These are phyloP conservation scores for Breynia disticha DNA, from an alignment of 441 rosid genomes.

Conservation along the genomic window DNA sequence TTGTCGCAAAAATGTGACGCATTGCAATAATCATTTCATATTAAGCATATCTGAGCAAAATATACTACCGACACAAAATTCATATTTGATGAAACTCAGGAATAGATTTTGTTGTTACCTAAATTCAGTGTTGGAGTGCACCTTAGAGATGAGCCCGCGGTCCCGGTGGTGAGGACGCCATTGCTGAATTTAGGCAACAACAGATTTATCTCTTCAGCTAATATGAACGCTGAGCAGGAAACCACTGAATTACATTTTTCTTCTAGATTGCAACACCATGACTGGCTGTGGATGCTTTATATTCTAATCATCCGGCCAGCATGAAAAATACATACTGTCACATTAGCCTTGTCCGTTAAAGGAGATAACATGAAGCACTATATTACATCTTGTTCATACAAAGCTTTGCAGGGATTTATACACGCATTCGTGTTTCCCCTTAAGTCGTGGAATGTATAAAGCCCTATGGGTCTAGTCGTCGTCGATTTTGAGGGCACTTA, in stretches of 20 bases:
- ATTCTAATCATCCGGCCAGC: conserved; percentile 12
- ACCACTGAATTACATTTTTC: conserved; percentile 10
- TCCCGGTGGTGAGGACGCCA: too few relatives aligned
- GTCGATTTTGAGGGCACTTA: conserved; percentile 23
- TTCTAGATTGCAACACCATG: conserved; percentile 13
- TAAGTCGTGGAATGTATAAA: neutral
- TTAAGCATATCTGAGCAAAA: too few relatives aligned
- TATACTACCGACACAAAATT: too few relatives aligned
- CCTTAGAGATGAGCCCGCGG: too few relatives aligned
- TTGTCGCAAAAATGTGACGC: too few relatives aligned
- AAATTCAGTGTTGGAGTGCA: too few relatives aligned
- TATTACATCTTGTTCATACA: conserved; percentile 10
- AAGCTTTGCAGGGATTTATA: conserved; percentile 1
- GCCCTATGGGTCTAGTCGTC: conserved; percentile 18
- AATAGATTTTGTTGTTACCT: too few relatives aligned
- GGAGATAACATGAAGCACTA: conserved; percentile 10
- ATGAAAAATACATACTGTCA: conserved; percentile 6
- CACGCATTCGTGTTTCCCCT: neutral
- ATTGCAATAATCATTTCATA: too few relatives aligned
- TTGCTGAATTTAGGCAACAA: too few relatives aligned
- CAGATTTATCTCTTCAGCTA: conserved; percentile 5
- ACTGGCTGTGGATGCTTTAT: conserved; percentile 15
- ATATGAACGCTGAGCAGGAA: neutral
- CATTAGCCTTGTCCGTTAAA: conserved; percentile 5
- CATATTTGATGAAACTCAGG: too few relatives aligned